A percentile compares a stretch with the other conserved stretches of the same genome.
Evolutionary conservation across 208 protist genomes (phyloP).

Genomic region (Lotmaria passim): DNA sequence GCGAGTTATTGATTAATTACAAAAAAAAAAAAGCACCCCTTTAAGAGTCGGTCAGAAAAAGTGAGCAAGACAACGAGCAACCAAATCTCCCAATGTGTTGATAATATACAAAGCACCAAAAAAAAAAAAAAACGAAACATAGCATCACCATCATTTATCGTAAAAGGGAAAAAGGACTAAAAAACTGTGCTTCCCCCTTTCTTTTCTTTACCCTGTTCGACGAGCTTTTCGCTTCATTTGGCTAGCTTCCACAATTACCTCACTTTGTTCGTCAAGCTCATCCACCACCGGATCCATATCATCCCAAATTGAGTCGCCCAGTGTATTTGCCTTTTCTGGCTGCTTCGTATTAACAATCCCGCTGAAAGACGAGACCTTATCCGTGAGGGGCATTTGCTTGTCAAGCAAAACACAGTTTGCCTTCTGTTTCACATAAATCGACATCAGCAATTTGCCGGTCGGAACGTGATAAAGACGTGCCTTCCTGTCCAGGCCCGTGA

Average conservation of each 20-base stretch:
- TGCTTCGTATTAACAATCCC: slow-evolving; percentile 72
- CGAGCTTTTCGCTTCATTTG: slow-evolving; percentile 17
- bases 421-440: slow-evolving; percentile 80
- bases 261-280: slow-evolving; percentile 47
- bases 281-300: slow-evolving; percentile 88
- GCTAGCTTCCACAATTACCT: neutral
- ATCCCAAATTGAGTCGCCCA: slow-evolving; percentile 86
- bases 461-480: slow-evolving; percentile 84
- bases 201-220: no score
- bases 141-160: no score
- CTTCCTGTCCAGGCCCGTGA: slow-evolving; percentile 80
- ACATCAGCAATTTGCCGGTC: slow-evolving; percentile 76
- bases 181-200: no score
- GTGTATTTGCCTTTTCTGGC: slow-evolving; percentile 53
- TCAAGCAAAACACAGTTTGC: slow-evolving; percentile 71
- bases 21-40: neutral
- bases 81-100: no score
- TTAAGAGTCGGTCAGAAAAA: no score
- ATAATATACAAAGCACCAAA: no score
- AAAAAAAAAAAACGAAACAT: no score
- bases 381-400: slow-evolving; percentile 58
- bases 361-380: slow-evolving; percentile 70
- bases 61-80: neutral
- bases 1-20: no score
- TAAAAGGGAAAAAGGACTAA: no score